Conservation (phyloP, 805 yeast species). For the Suhomyces emberorum region DNA sequence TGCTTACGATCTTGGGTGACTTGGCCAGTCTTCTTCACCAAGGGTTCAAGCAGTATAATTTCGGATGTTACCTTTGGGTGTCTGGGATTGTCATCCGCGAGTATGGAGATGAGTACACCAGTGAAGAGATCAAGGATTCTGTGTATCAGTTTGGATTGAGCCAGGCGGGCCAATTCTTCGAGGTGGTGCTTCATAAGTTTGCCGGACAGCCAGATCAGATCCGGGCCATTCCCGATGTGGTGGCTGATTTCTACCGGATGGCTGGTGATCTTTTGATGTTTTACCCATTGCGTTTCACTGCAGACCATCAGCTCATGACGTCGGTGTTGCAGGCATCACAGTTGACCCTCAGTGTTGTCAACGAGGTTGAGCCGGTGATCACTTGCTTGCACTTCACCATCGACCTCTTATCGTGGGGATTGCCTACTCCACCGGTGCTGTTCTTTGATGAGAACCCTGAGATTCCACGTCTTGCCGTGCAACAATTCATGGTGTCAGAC, state of each 20-base stretch:
- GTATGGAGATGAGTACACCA: conserved; percentile 54
- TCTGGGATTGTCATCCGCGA: conserved; percentile 75
- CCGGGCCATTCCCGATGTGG: conserved; percentile 56
- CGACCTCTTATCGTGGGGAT: conserved; percentile 84
- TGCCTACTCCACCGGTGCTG: conserved; percentile 75
- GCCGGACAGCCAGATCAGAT: conserved; percentile 23
- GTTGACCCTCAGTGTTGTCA: conserved; percentile 46
- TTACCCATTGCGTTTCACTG: conserved; percentile 55
- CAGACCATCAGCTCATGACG: conserved; percentile 43
- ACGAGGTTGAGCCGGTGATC: conserved; percentile 68
- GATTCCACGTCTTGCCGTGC: conserved; percentile 11
- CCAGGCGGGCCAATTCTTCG: conserved; percentile 60
- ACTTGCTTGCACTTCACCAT: conserved; percentile 72
- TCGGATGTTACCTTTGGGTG: conserved; percentile 87
- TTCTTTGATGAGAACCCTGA: conserved; percentile 50
- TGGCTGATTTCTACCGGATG: conserved; percentile 87
- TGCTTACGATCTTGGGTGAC: conserved; percentile 57
- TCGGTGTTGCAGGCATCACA: conserved; percentile 59
- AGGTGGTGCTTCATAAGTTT: conserved; percentile 28
- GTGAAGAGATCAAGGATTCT: conserved; percentile 50
- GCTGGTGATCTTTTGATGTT: conserved; percentile 73
- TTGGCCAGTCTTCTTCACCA: conserved; percentile 64
- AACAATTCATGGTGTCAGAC: conserved; percentile 39
- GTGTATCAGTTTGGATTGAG: conserved; percentile 73
- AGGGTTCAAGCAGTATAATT: conserved; percentile 66